Evolutionary conservation across 441 rosid species (phyloP), one percentile per base, ranked within the genome.

Genomic region (Jatropha multifida): DNA sequence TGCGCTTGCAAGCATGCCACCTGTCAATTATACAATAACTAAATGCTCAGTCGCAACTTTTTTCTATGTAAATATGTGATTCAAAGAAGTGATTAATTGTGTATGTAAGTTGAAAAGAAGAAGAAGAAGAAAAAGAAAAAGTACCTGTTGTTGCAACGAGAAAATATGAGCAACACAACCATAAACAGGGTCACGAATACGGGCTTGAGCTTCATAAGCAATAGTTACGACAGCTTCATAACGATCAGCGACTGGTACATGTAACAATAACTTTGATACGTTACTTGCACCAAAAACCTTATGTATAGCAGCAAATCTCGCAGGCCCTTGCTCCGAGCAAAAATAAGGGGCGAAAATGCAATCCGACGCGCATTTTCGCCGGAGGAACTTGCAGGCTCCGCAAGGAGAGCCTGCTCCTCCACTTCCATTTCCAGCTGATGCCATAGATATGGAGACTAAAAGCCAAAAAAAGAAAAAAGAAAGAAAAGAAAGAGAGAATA

Each of bases 241-340:
- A 13, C 98, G 96, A 54, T 94, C 95, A 46, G 90, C 90, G 5
- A 84, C 87, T 0, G 98, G 98, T 48, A 94, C 86, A 80, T 87
- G 94, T 73, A 89, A 79, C 84, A 94, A 79, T 63, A 94, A 75
- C 80, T 94, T 94, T 9, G 98, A 91, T 7, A 90, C 97, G 61
- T 94, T 94, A 71, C 98, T 94, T 14, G 98, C 98, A 62, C 98
- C 98, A 76, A 94, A 94, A 32, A 94, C 95, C 81, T 92, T 94
- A 65, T 94, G 98, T 69, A 92, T 91, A 72, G 97, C 98, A 1
- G 97, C 97, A 64, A 94, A 94, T 67, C 96, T 77, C 4, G 95
- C 90, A 7, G 95, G 90, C 7, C 98, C 98, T 82, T 90, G 97
- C 52, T 94, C 97, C 17, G 98, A 85, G 81, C 92, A 85, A 69